A percentile compares a stretch with the other conserved stretches of the same genome.
These are phyloP conservation scores for Hanseniaspora occidentalis DNA, from an alignment of 805 yeast species.

Conservation along the genomic window DNA sequence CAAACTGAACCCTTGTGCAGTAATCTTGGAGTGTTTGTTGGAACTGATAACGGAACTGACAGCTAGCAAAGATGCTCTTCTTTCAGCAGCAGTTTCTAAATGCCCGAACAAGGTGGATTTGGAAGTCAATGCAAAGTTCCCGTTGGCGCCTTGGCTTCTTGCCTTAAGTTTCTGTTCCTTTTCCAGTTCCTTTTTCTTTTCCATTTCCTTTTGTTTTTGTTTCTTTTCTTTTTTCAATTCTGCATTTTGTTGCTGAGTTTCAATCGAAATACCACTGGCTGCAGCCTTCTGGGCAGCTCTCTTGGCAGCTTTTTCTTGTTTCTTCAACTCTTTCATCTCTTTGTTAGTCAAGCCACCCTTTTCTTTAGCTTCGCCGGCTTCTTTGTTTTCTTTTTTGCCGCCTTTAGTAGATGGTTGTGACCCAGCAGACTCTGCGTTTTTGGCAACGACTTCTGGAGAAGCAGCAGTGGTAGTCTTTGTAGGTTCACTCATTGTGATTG, in stretches of 20 bases:
- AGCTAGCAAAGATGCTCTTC: constrained; percentile 33
- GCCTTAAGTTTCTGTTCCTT: constrained; percentile 19
- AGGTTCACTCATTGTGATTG: background rate
- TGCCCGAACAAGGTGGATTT: constrained; percentile 65
- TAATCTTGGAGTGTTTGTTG: constrained; percentile 21
- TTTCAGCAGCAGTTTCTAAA: constrained; percentile 66
- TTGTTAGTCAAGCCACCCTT: constrained; percentile 43
- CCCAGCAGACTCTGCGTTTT: no score
- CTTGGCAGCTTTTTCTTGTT: constrained; percentile 83
- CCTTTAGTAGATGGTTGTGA: no score
- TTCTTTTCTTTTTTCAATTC: constrained; percentile 33
- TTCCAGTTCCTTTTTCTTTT: constrained; percentile 30
- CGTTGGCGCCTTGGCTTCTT: constrained; percentile 9
- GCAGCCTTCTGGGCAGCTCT: constrained; percentile 79
- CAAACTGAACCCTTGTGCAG: constrained; percentile 24
- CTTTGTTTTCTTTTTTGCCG: background rate
- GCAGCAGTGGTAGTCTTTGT: background rate
- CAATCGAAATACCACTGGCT: constrained; percentile 35
- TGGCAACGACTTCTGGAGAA: no score
- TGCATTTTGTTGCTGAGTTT: constrained; percentile 26
- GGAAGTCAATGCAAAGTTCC: constrained; percentile 30
- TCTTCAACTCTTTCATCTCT: constrained; percentile 78
- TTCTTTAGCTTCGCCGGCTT: constrained; percentile 11
- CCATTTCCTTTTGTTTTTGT: constrained; percentile 24
- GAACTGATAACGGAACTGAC: constrained; percentile 22